Conservation (phyloP, 2,329 filamentous ascomycete species). For the Hypoxylon sp. region DNA sequence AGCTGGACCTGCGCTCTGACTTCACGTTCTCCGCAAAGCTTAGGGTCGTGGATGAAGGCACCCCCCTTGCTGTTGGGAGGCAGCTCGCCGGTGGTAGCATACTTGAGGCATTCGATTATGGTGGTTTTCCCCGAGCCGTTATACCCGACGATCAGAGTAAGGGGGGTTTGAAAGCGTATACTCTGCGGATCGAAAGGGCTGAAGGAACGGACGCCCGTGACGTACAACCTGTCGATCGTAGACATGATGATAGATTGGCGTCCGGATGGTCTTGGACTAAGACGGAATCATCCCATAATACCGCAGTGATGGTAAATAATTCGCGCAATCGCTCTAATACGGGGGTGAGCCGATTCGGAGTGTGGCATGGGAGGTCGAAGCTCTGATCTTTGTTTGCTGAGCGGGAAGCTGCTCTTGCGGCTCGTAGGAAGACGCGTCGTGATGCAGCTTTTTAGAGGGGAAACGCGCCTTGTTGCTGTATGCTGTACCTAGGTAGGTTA, state of each 20-base stretch:
- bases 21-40: conserved; percentile 86
- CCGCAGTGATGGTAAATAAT: neutral
- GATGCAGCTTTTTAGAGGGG: conserved; percentile 20
- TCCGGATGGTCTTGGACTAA: conserved; percentile 8
- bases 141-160: conserved; percentile 95
- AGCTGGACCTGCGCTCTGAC: conserved; percentile 92
- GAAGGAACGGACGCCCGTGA: conserved; percentile 86
- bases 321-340: conserved; percentile 5
- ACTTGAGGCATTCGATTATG: conserved; percentile 98
- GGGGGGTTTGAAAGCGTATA: conserved; percentile 86
- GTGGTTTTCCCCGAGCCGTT: conserved; percentile 99
- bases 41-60: conserved; percentile 97
- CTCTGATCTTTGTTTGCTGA: neutral
- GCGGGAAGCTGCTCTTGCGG: neutral
- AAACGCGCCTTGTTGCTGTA: conserved; percentile 14
- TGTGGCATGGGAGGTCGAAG: neutral
- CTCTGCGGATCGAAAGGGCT: conserved; percentile 76
- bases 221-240: conserved; percentile 88
- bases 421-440: conserved; percentile 19
- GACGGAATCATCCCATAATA: conserved; percentile 22
- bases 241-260: conserved; percentile 60
- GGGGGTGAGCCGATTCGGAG: neutral
- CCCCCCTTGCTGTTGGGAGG: conserved; percentile 90
- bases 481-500: neutral
- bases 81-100: conserved; percentile 92